phyloP scores from a whole-genome alignment of 306 rosid species.

The Cicer chorassanicum region DNA sequence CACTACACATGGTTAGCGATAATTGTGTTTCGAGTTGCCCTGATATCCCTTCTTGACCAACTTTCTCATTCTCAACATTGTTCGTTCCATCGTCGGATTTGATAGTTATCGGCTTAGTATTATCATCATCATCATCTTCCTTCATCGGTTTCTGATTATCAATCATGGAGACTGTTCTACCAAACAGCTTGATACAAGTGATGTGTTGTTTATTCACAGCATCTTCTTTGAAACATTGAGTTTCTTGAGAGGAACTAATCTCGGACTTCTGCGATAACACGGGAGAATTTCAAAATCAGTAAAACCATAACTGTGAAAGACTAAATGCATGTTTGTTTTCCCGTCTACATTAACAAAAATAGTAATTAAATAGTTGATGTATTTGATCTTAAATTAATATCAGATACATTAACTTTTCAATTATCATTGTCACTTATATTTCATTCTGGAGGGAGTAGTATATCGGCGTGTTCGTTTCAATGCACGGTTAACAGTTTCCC shows the following conservation, averaged over 20 bases:
- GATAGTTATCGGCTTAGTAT: slow-evolving; percentile 31
- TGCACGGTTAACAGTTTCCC: too few species aligned
- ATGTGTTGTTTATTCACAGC: slow-evolving; percentile 24
- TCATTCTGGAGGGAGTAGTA: too few species aligned
- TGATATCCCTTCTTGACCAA: slow-evolving; percentile 48
- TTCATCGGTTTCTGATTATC: slow-evolving; percentile 49
- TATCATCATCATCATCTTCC: slow-evolving; percentile 41
- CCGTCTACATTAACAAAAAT: too few species aligned
- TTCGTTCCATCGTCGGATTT: slow-evolving; percentile 42
- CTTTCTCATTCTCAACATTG: slow-evolving; percentile 45
- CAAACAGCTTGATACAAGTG: slow-evolving; percentile 79
- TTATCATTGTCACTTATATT: too few species aligned
- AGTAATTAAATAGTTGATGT: too few species aligned
- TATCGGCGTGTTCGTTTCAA: too few species aligned
- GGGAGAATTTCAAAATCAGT: slow-evolving; percentile 28
- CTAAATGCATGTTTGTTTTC: too few species aligned
- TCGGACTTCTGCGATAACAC: slow-evolving; percentile 62
- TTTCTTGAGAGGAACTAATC: slow-evolving; percentile 51
- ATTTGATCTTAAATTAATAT: too few species aligned
- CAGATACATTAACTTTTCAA: too few species aligned
- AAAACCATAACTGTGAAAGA: background rate
- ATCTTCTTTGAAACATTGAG: slow-evolving; percentile 44
- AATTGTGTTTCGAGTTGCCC: slow-evolving; percentile 49
- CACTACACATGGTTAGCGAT: slow-evolving; percentile 52
- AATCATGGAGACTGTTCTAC: slow-evolving; percentile 64